Base-by-base conservation (phyloP, 2,329 filamentous ascomycete genomes). In the Albophoma yamanashiensis region DNA sequence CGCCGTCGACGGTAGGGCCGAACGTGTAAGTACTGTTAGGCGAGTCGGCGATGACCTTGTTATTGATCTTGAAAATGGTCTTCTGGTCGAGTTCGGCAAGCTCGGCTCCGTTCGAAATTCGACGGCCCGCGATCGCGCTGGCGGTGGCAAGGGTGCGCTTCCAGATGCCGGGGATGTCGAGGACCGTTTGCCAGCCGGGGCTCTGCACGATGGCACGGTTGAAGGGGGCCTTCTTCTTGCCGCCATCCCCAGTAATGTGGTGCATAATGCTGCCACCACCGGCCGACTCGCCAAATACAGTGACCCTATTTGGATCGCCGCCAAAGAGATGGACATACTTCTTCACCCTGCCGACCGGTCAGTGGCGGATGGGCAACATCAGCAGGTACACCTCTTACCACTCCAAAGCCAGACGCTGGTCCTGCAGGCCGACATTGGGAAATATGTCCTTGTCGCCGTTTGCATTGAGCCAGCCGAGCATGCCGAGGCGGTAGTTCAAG, bases 251-350 rank as follows among this genome's bases (percentile, higher is more conserved):
- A 42, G 81, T 77, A 2, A 78, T 71, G 56, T 79, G 76, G n/a
- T 78, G 73, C 60, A 80, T 74, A 4, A 81, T 77, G 14, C 71
- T 72, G 0, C 79, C 80, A 0, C 72, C 82, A 2, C 82, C 82
- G 0, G 82, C 79, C 11, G 75, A 79, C 64, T 82, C 31, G 34
- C 60, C 60, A n/a, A 58, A 56, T 36, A 82, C 76, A 0, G 79
- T 82, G 1, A 84, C 76, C 12, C 78, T 74, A 3, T 63, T 63
- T 0, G 74, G 73, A 59, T 83, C 75, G 11, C 81, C 80, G 3
- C 81, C 80, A 61, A 84, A 83, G 7, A 71, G 64, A 36, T 70
- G 62, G 55, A 83, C 81, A 62, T 82, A 68, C 7, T 71, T 70
- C 57, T 81, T 74, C 4, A 83, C 76, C 62, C 59, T 61, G 45